Evolutionary conservation across 495 filamentous ascomycete species (phyloP), one percentile per base, ranked within the genome.

Genomic region (Cryomyces minteri): DNA sequence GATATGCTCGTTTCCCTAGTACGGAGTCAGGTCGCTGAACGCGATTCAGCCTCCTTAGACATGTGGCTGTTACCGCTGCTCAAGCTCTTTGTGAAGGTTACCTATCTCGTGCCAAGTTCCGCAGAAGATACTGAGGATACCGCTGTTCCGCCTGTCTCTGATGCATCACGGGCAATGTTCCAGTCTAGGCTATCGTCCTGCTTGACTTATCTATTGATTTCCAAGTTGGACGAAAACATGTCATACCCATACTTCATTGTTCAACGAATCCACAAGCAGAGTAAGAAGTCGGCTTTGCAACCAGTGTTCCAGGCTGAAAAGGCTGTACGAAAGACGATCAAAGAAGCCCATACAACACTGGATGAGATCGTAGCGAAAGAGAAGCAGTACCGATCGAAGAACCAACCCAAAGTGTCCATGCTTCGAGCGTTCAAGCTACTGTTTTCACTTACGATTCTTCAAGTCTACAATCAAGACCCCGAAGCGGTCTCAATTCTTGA

Each of bases 381-480:
- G 9, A 38, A 14, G 12, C 34, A 38, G 34, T 9, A 38, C 12
- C 12, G 34, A 9, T 38, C 34, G 3, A 14, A 10, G 9, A 14
- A 9, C 9, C 9, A 38, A 10, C 3, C 34, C 12, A 38, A 38
- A 41, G 64, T 48, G 60, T 62, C 44, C 32, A 63, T 57, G 43
- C 54, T 59, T 4, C 63, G 75, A 36, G 81, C 83, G 0, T 79
- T 93, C 49, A 77, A 78, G 39, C 68, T 95, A 6, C 67, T 95
- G 6, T 88, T 90, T 59, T 82, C 83, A n/a, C 69, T 93, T 46
- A 79, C 80, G 2, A 73, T 95, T 41, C 61, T 95, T 31, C 84
- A 94, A 55, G 69, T 94, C n/a, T 88, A 90, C 62, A 82, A 85
- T 53, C 82, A 81, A 14, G 84, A 92, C 46, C 70, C 80, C 0